Base-by-base conservation (phyloP, 768 basidiomycete species). In the Dioszegia crocea region DNA sequence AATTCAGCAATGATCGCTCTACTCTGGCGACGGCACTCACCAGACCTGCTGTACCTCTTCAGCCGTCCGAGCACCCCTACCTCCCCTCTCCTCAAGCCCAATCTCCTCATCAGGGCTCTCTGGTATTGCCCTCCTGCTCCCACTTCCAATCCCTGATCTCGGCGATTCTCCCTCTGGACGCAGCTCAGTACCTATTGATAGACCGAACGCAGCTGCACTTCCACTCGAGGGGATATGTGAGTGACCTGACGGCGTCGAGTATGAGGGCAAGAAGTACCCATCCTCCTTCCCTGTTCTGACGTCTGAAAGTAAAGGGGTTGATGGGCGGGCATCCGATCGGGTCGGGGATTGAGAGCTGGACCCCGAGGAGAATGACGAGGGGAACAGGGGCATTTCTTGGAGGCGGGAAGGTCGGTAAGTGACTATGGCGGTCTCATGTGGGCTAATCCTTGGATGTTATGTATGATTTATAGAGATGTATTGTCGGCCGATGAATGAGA, bases 1-100 rank as follows among this genome's bases (percentile, higher is more conserved):
- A 19, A 23, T n/a, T 49, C 82, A 81, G 16, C 44, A 3, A 39
- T 17, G 4, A 30, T 45, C 30, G 3, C 23, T n/a, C n/a, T n/a
- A n/a, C n/a, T n/a, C n/a, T n/a, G n/a, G n/a, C n/a, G n/a, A n/a
- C n/a, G n/a, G n/a, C n/a, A n/a, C 51, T 53, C 51, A 53, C 51
- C 51, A 53, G 6, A 53, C 51, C 12, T 53, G 16, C 51, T 53
- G 51, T 4, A 53, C 51, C 39, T 53, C 51, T 31, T 53, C 36
- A 3, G 38, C 51, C 24, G 24, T 53, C 51, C 51, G 40, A 9
- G 51, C 51, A 14, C 51, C 51, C 26, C 51, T 53, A 16, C 38
- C 39, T 5, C 36, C 26, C 51, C 11, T 40, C 39, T 26, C 38
- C 36, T 43, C 36, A 6, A 36, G 31, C 49, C 19, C 49, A 6